Evolutionary conservation across 208 protist genomes (phyloP).

Genomic region (Leishmania tropica): DNA sequence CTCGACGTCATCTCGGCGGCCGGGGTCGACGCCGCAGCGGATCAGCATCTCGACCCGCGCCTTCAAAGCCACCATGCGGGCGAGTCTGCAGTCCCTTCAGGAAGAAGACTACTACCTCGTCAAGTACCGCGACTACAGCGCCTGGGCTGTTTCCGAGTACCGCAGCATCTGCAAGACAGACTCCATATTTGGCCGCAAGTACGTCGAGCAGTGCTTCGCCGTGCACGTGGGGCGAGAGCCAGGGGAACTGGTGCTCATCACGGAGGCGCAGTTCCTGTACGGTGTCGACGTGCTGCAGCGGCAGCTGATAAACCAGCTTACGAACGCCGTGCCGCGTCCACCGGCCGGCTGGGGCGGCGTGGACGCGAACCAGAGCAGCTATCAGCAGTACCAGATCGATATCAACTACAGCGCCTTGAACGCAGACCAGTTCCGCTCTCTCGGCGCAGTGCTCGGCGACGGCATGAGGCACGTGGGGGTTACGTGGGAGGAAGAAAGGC

Average conservation of each 20-base stretch:
- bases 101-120: constrained; percentile 88
- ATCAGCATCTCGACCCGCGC: constrained; percentile 45
- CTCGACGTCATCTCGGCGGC: not conserved
- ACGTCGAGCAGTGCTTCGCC: constrained; percentile 86
- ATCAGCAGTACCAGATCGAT: constrained; percentile 60
- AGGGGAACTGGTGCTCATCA: constrained; percentile 76
- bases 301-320: constrained; percentile 59
- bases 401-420: constrained; percentile 75
- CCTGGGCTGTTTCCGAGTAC: constrained; percentile 68
- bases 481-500: constrained; percentile 57
- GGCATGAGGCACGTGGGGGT: constrained; percentile 69
- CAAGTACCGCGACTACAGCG: constrained; percentile 82
- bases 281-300: constrained; percentile 78
- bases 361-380: constrained; percentile 35
- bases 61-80: constrained; percentile 63
- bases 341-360: constrained; percentile 22
- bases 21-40: constrained; percentile 12
- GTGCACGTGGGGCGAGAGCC: constrained; percentile 82
- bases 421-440: constrained; percentile 81
- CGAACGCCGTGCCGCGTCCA: constrained; percentile 25
- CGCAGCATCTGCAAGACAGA: constrained; percentile 57
- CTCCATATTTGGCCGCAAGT: constrained; percentile 62
- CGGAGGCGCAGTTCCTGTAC: constrained; percentile 80
- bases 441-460: constrained; percentile 69
- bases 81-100: constrained; percentile 64